A percentile compares a stretch with the other conserved stretches of the same genome.
Evolutionary conservation across 106 monocot genomes (phyloP).

Genomic region (Dendrobium chrysotoxum): DNA sequence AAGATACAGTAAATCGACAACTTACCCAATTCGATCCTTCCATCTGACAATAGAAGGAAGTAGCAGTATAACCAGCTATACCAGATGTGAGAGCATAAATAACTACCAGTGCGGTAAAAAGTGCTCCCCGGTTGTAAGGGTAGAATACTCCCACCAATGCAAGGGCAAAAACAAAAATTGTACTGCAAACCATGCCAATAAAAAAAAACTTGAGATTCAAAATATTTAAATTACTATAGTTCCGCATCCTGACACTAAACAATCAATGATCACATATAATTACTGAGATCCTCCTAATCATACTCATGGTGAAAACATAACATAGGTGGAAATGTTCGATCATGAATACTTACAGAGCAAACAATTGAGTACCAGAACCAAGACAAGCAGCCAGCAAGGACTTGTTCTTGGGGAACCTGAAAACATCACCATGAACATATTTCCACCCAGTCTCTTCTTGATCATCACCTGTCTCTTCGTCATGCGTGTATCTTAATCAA

Average conservation of each 20-base stretch:
- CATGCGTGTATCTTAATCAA: constrained; percentile 57
- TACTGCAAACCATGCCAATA: constrained; percentile 22
- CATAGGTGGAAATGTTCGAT: not conserved
- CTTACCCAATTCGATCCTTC: constrained; percentile 68
- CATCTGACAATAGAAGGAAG: constrained; percentile 72
- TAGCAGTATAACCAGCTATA: constrained; percentile 60
- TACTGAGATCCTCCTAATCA: not conserved
- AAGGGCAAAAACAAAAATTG: constrained; percentile 57
- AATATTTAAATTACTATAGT: not conserved
- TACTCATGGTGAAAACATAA: not conserved
- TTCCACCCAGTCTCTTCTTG: constrained; percentile 88
- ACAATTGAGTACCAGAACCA: constrained; percentile 77
- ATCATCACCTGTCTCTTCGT: constrained; percentile 68
- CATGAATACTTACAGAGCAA: constrained; percentile 44
- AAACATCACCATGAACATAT: constrained; percentile 80
- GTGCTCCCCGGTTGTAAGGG: constrained; percentile 75
- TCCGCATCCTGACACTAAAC: not conserved
- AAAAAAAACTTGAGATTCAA: not conserved
- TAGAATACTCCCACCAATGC: constrained; percentile 74
- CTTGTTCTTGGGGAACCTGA: constrained; percentile 62
- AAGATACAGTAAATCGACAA: not conserved
- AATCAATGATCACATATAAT: not conserved
- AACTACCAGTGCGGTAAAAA: constrained; percentile 68
- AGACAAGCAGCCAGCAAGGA: constrained; percentile 70
- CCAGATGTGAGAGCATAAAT: constrained; percentile 81